Percentiles rank a stretch among this genome's conserved stretches.
phyloP scores from a whole-genome alignment of 371 early-diverging fungal genomes.

The Mycotypha africana region DNA sequence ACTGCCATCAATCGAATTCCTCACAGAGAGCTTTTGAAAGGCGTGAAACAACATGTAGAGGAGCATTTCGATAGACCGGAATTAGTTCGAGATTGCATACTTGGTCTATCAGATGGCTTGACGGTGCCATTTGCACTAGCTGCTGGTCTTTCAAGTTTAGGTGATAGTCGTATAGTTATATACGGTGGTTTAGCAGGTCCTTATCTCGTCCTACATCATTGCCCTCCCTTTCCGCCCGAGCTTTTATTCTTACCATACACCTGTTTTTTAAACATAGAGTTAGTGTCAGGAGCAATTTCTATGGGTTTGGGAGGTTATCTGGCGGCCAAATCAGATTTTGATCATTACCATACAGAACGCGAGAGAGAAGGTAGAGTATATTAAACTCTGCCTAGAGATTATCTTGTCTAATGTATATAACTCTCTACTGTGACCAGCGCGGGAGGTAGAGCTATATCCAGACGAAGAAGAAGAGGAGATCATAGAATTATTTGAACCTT shows the following conservation, averaged over 20 bases:
- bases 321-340: conserved; percentile 55
- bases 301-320: conserved; percentile 44
- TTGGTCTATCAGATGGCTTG: conserved; percentile 68
- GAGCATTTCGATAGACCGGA: conserved; percentile 46
- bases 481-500: conserved; percentile 53
- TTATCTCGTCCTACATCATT: too few species aligned
- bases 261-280: conserved; percentile 27
- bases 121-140: conserved; percentile 77
- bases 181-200: conserved; percentile 62
- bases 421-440: conserved; percentile 21
- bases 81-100: conserved; percentile 60
- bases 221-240: too few species aligned
- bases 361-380: conserved; percentile 39
- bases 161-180: conserved; percentile 57
- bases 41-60: conserved; percentile 27
- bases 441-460: conserved; percentile 54
- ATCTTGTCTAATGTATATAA: neutral
- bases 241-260: too few species aligned
- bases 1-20: too few species aligned
- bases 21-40: conserved; percentile 20
- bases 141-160: conserved; percentile 62
- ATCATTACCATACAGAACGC: conserved; percentile 61
- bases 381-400: too few species aligned
- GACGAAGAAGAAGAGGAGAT: conserved; percentile 65
- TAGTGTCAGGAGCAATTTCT: conserved; percentile 65